Evolutionary conservation across 2,329 filamentous ascomycete species (phyloP), one percentile per base, ranked within the genome.

Genomic region (Aspergillus awamori): DNA sequence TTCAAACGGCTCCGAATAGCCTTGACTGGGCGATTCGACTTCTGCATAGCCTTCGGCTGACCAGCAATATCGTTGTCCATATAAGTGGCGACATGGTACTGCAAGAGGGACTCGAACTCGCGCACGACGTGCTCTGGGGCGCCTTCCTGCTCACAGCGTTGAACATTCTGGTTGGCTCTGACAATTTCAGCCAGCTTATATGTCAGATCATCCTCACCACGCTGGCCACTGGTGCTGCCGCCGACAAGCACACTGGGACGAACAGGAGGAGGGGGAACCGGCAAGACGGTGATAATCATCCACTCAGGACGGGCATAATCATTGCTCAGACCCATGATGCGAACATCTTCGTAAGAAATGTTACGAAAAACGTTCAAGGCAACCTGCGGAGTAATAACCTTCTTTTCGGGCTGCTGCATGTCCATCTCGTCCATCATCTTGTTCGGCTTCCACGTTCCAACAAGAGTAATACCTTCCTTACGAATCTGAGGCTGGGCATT

Each of bases 21-120:
- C 82, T 99, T 99, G 68, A 99, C 90, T 0, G 96, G 93, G 73
- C 96, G 89, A 52, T 96, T 96, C 59, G 93, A 97, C 83, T 99
- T 99, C 74, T 99, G 96, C 73, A 98, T 83, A 2, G 95, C 94
- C 70, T 95, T 93, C 2, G 95, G 95, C 70, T 96, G 89, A 53
- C 94, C 93, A 65, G 96, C 95, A 78, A 98, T 97, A 76, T 99
- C 94, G 72, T 99, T 99, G 79, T 99, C 95, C 96, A 99, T 99
- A 79, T 97, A 96, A 1, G 96, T 99, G 47, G 96, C 96, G 62
- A 99, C 93, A 73, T 99, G 96, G 74, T 97, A 99, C 74, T 99
- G 96, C 39, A 99, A 83, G 33, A 99, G 82, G 65, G 89, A 88
- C 77, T 97, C 92, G 61, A 97, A 98, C 71, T 99, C 95, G 61